Conservation (phyloP, 2,329 filamentous ascomycete species). For the Pseudocercospora eumusae region DNA sequence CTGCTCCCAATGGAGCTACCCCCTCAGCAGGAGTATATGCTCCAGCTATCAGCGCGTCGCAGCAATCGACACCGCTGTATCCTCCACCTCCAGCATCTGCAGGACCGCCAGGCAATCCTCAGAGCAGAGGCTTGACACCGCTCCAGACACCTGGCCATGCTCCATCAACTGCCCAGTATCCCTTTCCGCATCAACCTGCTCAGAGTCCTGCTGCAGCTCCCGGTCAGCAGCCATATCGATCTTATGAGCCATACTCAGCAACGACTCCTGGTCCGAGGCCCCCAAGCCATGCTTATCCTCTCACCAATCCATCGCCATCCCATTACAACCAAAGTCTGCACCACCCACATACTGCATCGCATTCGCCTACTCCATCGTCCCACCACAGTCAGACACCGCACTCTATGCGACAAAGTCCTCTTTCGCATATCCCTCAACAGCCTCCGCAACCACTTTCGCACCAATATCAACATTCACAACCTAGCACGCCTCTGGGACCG, state of each 20-base stretch:
- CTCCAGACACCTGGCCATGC: slow-evolving; percentile 34
- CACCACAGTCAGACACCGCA: slow-evolving; percentile 38
- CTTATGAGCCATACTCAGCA: slow-evolving; percentile 30
- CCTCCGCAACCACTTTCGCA: slow-evolving; percentile 26
- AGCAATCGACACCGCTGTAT: slow-evolving; percentile 27
- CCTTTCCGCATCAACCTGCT: slow-evolving; percentile 29
- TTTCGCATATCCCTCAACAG: slow-evolving; percentile 30
- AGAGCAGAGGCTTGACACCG: slow-evolving; percentile 34
- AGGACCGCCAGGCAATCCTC: slow-evolving; percentile 25
- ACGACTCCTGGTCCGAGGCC: slow-evolving; percentile 33
- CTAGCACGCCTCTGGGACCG: slow-evolving; percentile 53
- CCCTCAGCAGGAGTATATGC: slow-evolving; percentile 17
- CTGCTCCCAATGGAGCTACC: slow-evolving; percentile 21
- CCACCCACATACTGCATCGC: slow-evolving; percentile 28
- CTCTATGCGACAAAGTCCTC: slow-evolving; percentile 37
- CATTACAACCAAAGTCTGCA: slow-evolving; percentile 25
- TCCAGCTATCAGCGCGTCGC: slow-evolving; percentile 16
- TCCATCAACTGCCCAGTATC: slow-evolving; percentile 27
- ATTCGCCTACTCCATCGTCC: slow-evolving; percentile 40
- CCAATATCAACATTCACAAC: slow-evolving; percentile 49
- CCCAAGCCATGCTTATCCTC: slow-evolving; percentile 28
- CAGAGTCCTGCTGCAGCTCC: slow-evolving; percentile 37
- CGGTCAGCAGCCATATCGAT: slow-evolving; percentile 26
- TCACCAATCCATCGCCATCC: slow-evolving; percentile 33
- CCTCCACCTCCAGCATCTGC: slow-evolving; percentile 28